Evolutionary conservation across 805 yeast species (phyloP), one percentile per base, ranked within the genome.

Genomic region (Starmerella floricola): DNA sequence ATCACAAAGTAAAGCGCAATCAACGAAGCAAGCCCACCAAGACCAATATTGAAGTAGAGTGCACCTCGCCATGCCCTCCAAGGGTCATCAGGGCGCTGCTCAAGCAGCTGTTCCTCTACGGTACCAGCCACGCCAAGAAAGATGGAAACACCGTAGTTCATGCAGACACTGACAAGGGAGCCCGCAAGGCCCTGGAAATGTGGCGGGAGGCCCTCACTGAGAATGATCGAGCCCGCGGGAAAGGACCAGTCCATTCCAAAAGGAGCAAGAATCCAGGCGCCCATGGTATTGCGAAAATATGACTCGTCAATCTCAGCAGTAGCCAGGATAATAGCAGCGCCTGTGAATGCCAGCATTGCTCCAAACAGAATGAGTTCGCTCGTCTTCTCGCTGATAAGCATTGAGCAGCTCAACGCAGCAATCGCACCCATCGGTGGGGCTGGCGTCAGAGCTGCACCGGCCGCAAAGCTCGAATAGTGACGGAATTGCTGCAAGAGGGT

Each of bases 201-300:
- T 36, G 64, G 60, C 0, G 87, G 86, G 26, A 80, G 62, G 36
- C 61, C 62, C 46, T 74, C 76, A 12, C 79, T 71, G 29, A 80
- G 56, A 15, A 78, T 67, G 36, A 79, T 65, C 0, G 84, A 71
- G 0, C 80, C 77, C 1, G 86, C 76, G 0, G 88, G 87, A 57
- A 79, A 80, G 23, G 82, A 74, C 55, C 76, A 63, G 56, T 80
- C 88, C 85, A 80, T 79, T 3, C 85, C 91, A 66, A 77, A 77
- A 13, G 78, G 70, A 3, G 73, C 61, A 8, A 79, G 58, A 12
- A 76, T 49, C 67, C 72, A 65, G 15, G 70, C 68, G 6, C 77
- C 75, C 49, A 81, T 66, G 1, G 72, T 58, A 55, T 76, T 66
- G 8, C 68, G 63, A 71, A 75, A 81, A 55, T 70, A 81, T 0